Conservation (phyloP, 2,329 filamentous ascomycete species). For the Talaromyces sp. region DNA sequence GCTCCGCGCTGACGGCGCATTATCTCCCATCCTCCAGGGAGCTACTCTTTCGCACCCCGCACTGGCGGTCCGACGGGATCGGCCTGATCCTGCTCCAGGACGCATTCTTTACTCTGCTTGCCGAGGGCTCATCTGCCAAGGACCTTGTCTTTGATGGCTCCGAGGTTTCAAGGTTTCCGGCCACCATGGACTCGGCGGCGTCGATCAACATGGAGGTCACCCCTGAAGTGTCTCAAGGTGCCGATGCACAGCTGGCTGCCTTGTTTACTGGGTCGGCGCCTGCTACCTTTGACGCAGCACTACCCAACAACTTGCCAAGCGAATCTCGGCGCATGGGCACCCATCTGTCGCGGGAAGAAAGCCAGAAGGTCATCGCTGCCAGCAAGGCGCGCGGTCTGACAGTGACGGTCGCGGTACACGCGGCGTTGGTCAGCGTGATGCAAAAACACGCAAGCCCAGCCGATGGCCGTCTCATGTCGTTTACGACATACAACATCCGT, state of each 20-base stretch:
- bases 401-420: background rate
- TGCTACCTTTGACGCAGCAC: background rate
- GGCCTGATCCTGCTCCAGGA: conserved; percentile 22
- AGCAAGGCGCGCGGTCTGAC: conserved; percentile 2
- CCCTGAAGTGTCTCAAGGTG: background rate
- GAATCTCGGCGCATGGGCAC: background rate
- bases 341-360: background rate
- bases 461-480: background rate
- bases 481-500: background rate
- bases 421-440: background rate
- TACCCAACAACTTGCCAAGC: background rate
- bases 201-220: background rate
- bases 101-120: conserved; percentile 15
- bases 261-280: background rate
- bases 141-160: conserved; percentile 1
- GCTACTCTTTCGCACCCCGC: conserved; percentile 15
- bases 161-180: background rate
- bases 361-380: background rate
- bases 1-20: conserved; percentile 4
- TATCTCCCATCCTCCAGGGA: conserved; percentile 9
- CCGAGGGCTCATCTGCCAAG: background rate
- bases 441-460: background rate
- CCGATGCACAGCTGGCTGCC: background rate
- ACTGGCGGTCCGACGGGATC: conserved; percentile 28
- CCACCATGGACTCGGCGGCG: background rate